A percentile compares a stretch with the other conserved stretches of the same genome.
These are phyloP conservation scores for Diaporthe velutina DNA, from an alignment of 2,329 filamentous ascomycete genomes.

Conservation along the genomic window DNA sequence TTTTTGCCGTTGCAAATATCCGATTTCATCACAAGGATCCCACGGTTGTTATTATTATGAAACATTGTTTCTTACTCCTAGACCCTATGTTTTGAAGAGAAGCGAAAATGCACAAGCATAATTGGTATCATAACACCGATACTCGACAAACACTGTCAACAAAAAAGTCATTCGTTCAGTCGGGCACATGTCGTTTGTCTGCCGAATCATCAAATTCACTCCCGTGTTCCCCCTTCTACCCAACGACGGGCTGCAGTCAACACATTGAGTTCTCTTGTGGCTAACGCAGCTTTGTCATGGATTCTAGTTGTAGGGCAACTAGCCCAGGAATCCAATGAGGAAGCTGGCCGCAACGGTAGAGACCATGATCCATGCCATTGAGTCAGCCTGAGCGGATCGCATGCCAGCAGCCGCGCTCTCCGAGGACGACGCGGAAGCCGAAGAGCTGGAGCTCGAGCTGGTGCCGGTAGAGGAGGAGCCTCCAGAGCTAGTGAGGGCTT, in stretches of 20 bases:
- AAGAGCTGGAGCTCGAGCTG: constrained; percentile 49
- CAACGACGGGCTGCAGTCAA: not conserved
- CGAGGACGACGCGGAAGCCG: not conserved
- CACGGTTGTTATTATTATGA: not conserved
- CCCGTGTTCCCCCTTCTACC: not conserved
- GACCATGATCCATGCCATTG: constrained; percentile 19
- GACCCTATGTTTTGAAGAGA: constrained; percentile 29
- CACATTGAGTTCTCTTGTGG: not conserved
- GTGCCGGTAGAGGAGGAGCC: constrained; percentile 31
- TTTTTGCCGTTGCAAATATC: too few species aligned
- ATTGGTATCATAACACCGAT: constrained; percentile 38
- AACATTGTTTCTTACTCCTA: constrained; percentile 9
- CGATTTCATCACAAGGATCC: not conserved
- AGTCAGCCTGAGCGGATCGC: constrained; percentile 31
- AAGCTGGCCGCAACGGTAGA: constrained; percentile 31
- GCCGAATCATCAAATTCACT: not conserved
- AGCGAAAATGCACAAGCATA: constrained; percentile 37
- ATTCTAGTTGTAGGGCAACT: not conserved
- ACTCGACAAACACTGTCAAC: constrained; percentile 25
- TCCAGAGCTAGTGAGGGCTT: constrained; percentile 40
- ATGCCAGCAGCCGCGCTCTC: constrained; percentile 23
- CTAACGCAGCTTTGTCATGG: not conserved
- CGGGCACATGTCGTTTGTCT: not conserved
- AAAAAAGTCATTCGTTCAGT: constrained; percentile 2
- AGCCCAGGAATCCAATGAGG: constrained; percentile 27